Conservation (phyloP, 1,284 basidiomycete genomes). For the Caloboletus inedulis region DNA sequence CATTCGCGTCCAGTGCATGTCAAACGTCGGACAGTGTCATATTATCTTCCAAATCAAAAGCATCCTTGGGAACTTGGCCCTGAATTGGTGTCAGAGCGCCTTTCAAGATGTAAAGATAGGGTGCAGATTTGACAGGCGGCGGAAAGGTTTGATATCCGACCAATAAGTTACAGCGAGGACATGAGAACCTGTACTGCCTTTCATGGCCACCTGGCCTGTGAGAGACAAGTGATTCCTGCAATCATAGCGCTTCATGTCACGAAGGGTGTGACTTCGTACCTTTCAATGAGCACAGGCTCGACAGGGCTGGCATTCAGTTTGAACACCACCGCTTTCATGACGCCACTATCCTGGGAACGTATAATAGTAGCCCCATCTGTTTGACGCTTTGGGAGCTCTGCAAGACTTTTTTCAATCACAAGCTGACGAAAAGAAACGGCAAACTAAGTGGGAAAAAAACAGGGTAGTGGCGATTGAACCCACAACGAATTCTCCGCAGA, state of each 20-base stretch:
- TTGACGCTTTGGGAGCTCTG: constrained; percentile 63
- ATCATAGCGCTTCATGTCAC: constrained; percentile 19
- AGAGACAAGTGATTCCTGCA: constrained; percentile 3
- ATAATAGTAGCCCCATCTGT: constrained; percentile 74
- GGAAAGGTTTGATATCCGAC: constrained; percentile 74
- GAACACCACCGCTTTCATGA: constrained; percentile 64
- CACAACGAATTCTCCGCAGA: constrained; percentile 82
- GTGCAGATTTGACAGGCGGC: constrained; percentile 66
- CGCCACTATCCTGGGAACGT: constrained; percentile 58
- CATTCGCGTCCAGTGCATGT: background rate
- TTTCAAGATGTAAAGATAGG: constrained; percentile 68
- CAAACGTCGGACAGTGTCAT: constrained; percentile 8
- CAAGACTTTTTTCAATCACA: constrained; percentile 74
- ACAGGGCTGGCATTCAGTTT: constrained; percentile 67
- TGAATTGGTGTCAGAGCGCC: constrained; percentile 76
- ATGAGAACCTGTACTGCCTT: constrained; percentile 70
- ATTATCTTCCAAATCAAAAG: constrained; percentile 59
- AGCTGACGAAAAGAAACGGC: constrained; percentile 46
- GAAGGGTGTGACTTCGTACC: constrained; percentile 42
- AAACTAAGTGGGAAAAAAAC: constrained; percentile 2
- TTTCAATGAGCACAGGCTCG: constrained; percentile 69
- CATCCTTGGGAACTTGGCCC: constrained; percentile 72
- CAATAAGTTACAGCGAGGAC: constrained; percentile 69
- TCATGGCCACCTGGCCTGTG: constrained; percentile 63
- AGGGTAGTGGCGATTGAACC: constrained; percentile 29